phyloP scores from a whole-genome alignment of 2,329 filamentous ascomycete species.

The Trichoderma endophyticum region DNA sequence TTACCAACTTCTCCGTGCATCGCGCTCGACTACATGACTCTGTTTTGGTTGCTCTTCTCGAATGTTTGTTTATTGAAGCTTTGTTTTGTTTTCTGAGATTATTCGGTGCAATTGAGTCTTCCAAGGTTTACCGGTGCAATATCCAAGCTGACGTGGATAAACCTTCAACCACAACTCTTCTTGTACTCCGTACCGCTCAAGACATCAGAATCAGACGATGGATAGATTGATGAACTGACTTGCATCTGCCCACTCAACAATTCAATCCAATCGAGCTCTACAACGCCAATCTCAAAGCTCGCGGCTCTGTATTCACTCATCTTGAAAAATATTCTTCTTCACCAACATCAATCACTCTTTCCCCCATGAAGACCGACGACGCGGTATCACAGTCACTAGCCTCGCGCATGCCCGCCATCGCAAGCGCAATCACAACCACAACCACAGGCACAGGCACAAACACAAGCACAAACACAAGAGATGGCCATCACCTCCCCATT shows the following conservation, averaged over 20 bases:
- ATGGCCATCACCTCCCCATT: not conserved
- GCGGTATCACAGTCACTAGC: not conserved
- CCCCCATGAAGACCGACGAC: slow-evolving; percentile 12
- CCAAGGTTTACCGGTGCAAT: not conserved
- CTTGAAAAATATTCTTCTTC: not conserved
- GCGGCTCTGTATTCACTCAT: not conserved
- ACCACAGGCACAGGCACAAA: not conserved
- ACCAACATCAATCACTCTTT: not conserved
- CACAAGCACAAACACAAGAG: not conserved
- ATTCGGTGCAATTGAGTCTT: not conserved
- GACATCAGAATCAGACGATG: not conserved
- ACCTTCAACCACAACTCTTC: not conserved
- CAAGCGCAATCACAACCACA: not conserved
- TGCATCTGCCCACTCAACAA: not conserved
- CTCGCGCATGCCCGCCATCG: not conserved
- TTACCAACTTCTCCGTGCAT: not conserved
- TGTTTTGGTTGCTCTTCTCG: not conserved
- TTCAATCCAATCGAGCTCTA: no score
- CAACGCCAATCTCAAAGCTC: not conserved
- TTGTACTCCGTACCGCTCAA: not conserved
- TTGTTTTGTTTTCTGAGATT: not conserved
- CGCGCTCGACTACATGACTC: not conserved
- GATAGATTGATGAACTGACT: not conserved
- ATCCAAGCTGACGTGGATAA: not conserved
- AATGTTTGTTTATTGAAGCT: not conserved